Base-by-base conservation (phyloP, 1,284 basidiomycete genomes). In the Athelia psychrophila region DNA sequence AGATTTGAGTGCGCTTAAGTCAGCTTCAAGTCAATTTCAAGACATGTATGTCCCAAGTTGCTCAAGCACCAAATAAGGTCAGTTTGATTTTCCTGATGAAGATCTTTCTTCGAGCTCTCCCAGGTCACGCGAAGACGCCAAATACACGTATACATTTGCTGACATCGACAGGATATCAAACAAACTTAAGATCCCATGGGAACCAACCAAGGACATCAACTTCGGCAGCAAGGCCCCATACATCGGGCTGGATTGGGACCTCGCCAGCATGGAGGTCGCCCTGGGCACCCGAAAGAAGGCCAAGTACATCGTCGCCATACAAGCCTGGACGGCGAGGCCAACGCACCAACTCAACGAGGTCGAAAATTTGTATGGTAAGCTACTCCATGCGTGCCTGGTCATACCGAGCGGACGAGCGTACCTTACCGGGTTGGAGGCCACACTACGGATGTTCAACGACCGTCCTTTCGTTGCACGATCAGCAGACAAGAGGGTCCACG, bases 171-270 rank as follows among this genome's bases (percentile, higher is more conserved):
- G 4, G 0, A 18, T 72, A 0, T 68, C 65, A 1, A 5, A 24
- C 0, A 0, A 24, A 0, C 59, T 75, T 5, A 71, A 71, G 0
- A 66, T 70, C 6, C 64, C 61, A 0, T 74, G 69, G 70, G 64
- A 71, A 24, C 19, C 0, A 1, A 27, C 51, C 0, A 74, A 75
- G 47, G 62, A 64, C 27, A 51, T 58, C 23, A 60, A 56, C 0
- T 74, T 76, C 44, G 38, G 50, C 1, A 3, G 18, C 0, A 16
- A 3, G 0, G 59, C 62, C 18, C 50, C 54, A 1, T 73, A 64
- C 53, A 59, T 71, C 16, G 67, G 72, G 0, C 64, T 74, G 33
- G 12, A 38, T 1, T 74, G 72, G 72, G 54, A 72, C 36, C 53
- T 73, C 0, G 25, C 18, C 3, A 19, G 3, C 4, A 22, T 45